Evolutionary conservation across 768 basidiomycete species (phyloP), one percentile per base, ranked within the genome.

Genomic region (Boletellus sp.): DNA sequence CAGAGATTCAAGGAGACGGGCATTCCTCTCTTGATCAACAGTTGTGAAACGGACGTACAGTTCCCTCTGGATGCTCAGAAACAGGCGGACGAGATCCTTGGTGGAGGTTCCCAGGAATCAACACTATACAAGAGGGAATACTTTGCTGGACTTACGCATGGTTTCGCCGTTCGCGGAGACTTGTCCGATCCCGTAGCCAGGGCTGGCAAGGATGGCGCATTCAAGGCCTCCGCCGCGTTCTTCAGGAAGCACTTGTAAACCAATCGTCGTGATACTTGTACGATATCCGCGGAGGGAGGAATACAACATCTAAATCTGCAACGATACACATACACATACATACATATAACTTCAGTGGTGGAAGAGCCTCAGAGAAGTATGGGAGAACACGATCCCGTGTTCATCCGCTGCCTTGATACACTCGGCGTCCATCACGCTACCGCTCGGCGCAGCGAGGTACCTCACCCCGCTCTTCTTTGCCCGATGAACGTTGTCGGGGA

Each of bases 321-420:
- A 41, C 4, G n/a, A 16, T 40, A 28, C 8, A 35, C 20, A 16
- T 28, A n/a, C 23, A 22, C 28, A 45, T 37, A 48, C 28, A 61
- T 52, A 45, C 5, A 45, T 17, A 46, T 32, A 34, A 47, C 17
- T 39, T 32, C 63, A 94, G 66, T 92, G 91, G 61, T 95, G 92
- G 84, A 97, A 96, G 56, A 97, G 73, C 57, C 94, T 77, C 61
- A 96, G 66, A 40, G 80, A 77, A 4, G 93, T 96, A 67, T 96
- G 94, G 41, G 84, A 85, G 70, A 96, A 98, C 51, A 94, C 88
- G 38, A 97, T 90, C 34, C 74, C 79, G 60, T 90, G 85, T 72
- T 98, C 96, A 69, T 99, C 86, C 11, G 95, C 95, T 3, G 93
- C 91, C 72, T 91, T 93, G 74, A 99, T 85, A 62, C 96, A 95